Evolutionary conservation across 2,329 filamentous ascomycete genomes (phyloP), one percentile per base, ranked within the genome.

Genomic region (Acephala macrosclerotiorum): DNA sequence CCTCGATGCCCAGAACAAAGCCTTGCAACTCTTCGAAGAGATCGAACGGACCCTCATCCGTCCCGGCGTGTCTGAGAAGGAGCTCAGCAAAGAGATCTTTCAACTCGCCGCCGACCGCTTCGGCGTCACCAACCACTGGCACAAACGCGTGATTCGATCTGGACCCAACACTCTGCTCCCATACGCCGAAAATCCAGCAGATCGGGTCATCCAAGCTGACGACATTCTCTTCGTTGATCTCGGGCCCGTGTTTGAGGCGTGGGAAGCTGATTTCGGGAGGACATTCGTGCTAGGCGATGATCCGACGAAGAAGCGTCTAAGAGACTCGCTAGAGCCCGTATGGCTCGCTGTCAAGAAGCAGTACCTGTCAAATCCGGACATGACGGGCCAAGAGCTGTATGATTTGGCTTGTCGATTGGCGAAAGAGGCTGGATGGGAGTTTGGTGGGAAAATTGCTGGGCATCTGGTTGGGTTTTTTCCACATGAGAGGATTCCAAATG

Each of bases 231-330:
- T 83, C 63, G 79, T 85, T 38, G 83, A 85, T 66, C 75, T 85
- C 1, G 83, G 83, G 0, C 83, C 83, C 0, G 82, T 85, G 0
- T 84, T 85, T 63, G 83, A 84, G 59, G 77, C 76, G 0, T 86
- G 81, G 81, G 83, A 85, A 70, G 83, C 83, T 5, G 83, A 85
- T 66, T 85, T 85, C 64, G 83, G 83, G 8, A 81, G 83, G 16
- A 85, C 83, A 0, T 85, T 80, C 66, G 82, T 85, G 2, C 77
- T 85, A 0, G 83, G 82, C 3, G 66, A 79, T 58, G 82, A 85
- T 60, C 79, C 80, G 1, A 65, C 74, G 22, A 85, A 85, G 74
- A 75, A 74, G 18, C 76, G 74, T 58, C 70, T 85, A 16, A 79
- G 81, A 1, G 82, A 84, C 63, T 74, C 80, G 3, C 18, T 42